phyloP scores from a whole-genome alignment of 768 basidiomycete genomes.

The Crepidotus variabilis region DNA sequence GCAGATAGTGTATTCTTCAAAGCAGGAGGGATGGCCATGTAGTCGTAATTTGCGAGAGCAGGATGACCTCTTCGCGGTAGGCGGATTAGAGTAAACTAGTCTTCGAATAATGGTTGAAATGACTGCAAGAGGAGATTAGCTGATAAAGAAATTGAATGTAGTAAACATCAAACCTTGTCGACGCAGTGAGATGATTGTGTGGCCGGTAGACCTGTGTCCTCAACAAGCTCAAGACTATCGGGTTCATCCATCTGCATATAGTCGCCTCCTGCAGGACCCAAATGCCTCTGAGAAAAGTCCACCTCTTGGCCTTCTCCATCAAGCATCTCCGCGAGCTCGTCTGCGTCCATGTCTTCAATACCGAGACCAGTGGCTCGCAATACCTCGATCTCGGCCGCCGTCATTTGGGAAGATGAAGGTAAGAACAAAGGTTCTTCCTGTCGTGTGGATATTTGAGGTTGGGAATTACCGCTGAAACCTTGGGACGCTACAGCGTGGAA shows the following conservation, averaged over 20 bases:
- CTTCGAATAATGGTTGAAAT: constrained; percentile 51
- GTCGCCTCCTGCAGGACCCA: constrained; percentile 6
- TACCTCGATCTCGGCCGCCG: constrained; percentile 47
- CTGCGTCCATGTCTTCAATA: constrained; percentile 59
- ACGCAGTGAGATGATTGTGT: constrained; percentile 33
- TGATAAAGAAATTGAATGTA: not conserved
- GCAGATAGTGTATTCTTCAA: constrained; percentile 13
- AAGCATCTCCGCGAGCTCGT: constrained; percentile 58
- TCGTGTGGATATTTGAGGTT: constrained; percentile 20
- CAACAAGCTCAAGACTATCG: constrained; percentile 32
- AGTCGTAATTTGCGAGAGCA: constrained; percentile 21
- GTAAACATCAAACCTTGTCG: constrained; percentile 26
- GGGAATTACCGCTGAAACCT: not conserved
- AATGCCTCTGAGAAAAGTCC: constrained; percentile 28
- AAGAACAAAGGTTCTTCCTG: constrained; percentile 39
- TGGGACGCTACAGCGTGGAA: constrained; percentile 6
- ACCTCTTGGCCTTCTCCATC: constrained; percentile 60
- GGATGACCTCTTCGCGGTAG: constrained; percentile 12
- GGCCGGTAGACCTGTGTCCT: constrained; percentile 33
- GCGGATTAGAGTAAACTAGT: constrained; percentile 24
- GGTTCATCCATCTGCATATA: constrained; percentile 18
- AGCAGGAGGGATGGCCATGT: constrained; percentile 27
- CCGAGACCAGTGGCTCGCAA: constrained; percentile 63
- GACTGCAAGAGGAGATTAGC: constrained; percentile 20
- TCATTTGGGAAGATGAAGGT: constrained; percentile 54